Evolutionary conservation across 2,329 filamentous ascomycete genomes (phyloP), one percentile per base, ranked within the genome.

Genomic region (Tolypocladium album): DNA sequence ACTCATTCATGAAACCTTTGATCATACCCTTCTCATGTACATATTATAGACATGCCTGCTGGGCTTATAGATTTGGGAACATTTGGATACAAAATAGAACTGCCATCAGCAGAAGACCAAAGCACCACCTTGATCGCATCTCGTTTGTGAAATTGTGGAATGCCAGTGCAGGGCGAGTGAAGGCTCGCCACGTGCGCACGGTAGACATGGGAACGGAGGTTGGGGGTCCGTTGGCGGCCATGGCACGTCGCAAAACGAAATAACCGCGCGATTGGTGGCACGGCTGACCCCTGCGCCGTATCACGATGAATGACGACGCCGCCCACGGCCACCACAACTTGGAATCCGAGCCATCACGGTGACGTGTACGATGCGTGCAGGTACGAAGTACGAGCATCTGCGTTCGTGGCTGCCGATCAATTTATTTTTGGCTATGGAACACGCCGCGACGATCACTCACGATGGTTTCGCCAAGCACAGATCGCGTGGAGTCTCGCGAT

Each of bases 1-100:
- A 53, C 47, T 64, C 60, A 61, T 56, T 61, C 42, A 42, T 58
- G 43, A 62, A 67, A 64, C 64, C 20, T 53, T 53, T 3, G 20
- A 34, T 3, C 22, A 22, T 36, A 36, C 55, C 64, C 61, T 59
- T 68, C 69, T 64, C 59, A 27, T 69, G 66, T 69, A 71, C 45
- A 71, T 70, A 70, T 59, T 65, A 62, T 40, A 56, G 11, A 55
- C 31, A 55, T 22, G 4, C 31, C 20, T 15, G 31, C 12, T 36
- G 50, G 50, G 31, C 31, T 55, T 55, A 22, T 55, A 55, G 31
- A 55, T 22, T 31, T 38, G 50, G 31, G 50, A 36, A 22, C 50
- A 55, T 38, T 9, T 55, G 50, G 50, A 38, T 24, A 38, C 50
- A n/a, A 5, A 36, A 55, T 53, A 34, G 50, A 55, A n/a, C 12